Evolutionary conservation across 2,329 filamentous ascomycete genomes (phyloP).

Genomic region (Nectriaceae sp.): DNA sequence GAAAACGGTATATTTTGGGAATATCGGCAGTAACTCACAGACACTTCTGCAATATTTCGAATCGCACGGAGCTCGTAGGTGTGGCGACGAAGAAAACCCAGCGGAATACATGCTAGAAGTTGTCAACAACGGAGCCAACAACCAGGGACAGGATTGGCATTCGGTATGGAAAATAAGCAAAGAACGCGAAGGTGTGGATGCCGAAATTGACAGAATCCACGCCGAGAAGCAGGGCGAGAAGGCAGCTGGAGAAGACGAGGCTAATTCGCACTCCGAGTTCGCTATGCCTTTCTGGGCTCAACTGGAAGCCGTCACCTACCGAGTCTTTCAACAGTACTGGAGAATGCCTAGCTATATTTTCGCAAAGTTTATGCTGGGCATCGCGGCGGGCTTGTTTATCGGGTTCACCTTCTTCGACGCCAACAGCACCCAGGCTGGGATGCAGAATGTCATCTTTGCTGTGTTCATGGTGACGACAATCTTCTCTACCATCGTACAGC

Average conservation of each 20-base stretch:
- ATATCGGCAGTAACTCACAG: constrained; percentile 61
- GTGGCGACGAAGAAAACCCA: constrained; percentile 65
- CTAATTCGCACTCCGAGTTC: constrained; percentile 61
- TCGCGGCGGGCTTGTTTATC: constrained; percentile 68
- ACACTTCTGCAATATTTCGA: constrained; percentile 66
- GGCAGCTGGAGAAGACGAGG: constrained; percentile 17
- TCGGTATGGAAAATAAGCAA: constrained; percentile 60
- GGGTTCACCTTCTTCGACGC: constrained; percentile 69
- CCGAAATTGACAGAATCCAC: constrained; percentile 67
- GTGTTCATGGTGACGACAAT: constrained; percentile 78
- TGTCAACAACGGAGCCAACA: constrained; percentile 43
- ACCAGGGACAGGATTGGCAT: constrained; percentile 62
- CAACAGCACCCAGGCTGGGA: constrained; percentile 61
- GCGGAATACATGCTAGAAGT: constrained; percentile 74
- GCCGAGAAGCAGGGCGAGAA: constrained; percentile 41
- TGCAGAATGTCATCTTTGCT: constrained; percentile 73
- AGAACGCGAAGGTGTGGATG: constrained; percentile 52
- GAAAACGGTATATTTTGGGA: constrained; percentile 69
- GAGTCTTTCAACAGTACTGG: constrained; percentile 85
- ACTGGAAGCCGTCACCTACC: constrained; percentile 62
- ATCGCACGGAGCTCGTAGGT: constrained; percentile 60
- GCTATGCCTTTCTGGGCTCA: constrained; percentile 73
- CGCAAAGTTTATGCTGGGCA: constrained; percentile 65
- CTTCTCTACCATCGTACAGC: constrained; percentile 69
- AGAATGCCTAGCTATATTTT: constrained; percentile 77